Evolutionary conservation across 768 basidiomycete genomes (phyloP).

Genomic region (Russula sp.): DNA sequence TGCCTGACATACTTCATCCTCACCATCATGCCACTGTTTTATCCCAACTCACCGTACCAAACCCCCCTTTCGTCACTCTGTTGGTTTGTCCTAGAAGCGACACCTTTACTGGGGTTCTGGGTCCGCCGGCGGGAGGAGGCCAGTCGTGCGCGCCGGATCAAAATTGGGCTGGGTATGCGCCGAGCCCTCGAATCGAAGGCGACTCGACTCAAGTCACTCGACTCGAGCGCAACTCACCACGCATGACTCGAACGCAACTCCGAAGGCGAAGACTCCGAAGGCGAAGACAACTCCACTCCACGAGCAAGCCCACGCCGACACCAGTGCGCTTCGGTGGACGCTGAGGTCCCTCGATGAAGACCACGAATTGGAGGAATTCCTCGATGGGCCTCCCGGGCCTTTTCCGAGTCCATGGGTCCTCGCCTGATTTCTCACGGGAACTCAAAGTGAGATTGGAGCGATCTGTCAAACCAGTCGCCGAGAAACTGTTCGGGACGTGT

Average conservation of each 20-base stretch:
- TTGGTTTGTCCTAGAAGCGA: conserved; percentile 9
- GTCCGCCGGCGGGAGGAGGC: neutral
- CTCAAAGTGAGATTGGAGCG: conserved; percentile 5
- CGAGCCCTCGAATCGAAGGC: conserved; percentile 13
- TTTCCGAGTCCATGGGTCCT: conserved; percentile 5
- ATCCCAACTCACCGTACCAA: conserved; percentile 24
- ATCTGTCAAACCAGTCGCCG: conserved; percentile 1
- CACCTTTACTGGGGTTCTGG: conserved; percentile 15
- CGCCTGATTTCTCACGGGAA: neutral
- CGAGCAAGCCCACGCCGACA: conserved; percentile 1
- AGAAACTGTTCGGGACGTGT: conserved; percentile 14
- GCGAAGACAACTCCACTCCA: neutral
- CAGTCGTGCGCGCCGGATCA: conserved; percentile 2
- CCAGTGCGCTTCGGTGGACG: conserved; percentile 13
- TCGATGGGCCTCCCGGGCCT: conserved; percentile 19
- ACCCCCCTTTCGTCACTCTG: conserved; percentile 23
- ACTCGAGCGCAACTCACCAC: too few relatives aligned
- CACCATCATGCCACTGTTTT: conserved; percentile 21
- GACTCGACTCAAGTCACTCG: neutral
- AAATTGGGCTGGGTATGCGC: conserved; percentile 18
- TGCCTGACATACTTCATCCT: conserved; percentile 13
- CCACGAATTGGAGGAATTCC: conserved; percentile 21
- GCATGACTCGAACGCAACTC: too few relatives aligned
- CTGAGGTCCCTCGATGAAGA: conserved; percentile 20
- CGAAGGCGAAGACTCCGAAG: too few relatives aligned